These are phyloP conservation scores for Talaromyces funiculosus DNA, from an alignment of 2,329 filamentous ascomycete genomes.

Conservation along the genomic window DNA sequence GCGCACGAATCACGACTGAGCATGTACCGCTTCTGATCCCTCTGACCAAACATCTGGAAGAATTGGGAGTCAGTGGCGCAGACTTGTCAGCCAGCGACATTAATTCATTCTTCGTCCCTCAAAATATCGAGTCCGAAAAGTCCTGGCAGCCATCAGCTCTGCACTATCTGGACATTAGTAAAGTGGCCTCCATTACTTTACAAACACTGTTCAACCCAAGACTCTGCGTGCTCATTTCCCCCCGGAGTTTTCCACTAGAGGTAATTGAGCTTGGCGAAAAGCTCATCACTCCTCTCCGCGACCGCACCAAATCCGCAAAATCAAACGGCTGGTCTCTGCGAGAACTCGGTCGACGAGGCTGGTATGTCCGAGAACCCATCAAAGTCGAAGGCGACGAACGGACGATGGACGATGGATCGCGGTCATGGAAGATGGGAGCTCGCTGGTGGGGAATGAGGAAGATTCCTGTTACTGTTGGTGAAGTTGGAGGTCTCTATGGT, in stretches of 20 bases:
- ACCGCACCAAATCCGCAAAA: slow-evolving; percentile 52
- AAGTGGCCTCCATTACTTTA: slow-evolving; percentile 55
- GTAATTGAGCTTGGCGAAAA: slow-evolving; percentile 71
- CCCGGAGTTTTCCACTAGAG: slow-evolving; percentile 61
- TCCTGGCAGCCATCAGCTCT: slow-evolving; percentile 56
- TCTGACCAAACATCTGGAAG: slow-evolving; percentile 67
- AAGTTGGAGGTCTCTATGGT: slow-evolving; percentile 55
- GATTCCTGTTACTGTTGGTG: slow-evolving; percentile 50
- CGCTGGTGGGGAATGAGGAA: slow-evolving; percentile 80
- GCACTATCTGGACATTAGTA: slow-evolving; percentile 71
- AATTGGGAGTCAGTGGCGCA: slow-evolving; percentile 64
- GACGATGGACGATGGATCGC: slow-evolving; percentile 50
- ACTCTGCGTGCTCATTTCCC: slow-evolving; percentile 52
- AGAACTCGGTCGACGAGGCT: slow-evolving; percentile 64
- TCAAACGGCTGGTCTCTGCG: slow-evolving; percentile 64
- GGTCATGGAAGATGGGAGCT: slow-evolving; percentile 78
- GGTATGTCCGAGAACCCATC: slow-evolving; percentile 50
- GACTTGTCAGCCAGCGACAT: slow-evolving; percentile 62
- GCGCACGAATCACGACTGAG: slow-evolving; percentile 60
- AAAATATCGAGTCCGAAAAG: slow-evolving; percentile 26
- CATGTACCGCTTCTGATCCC: slow-evolving; percentile 61
- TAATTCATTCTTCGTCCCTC: slow-evolving; percentile 53
- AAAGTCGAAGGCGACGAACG: slow-evolving; percentile 23
- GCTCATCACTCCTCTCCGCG: slow-evolving; percentile 59
- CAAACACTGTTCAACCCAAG: slow-evolving; percentile 54